Base-by-base conservation (phyloP, 345 rosid species). In the Camelina sativa region DNA sequence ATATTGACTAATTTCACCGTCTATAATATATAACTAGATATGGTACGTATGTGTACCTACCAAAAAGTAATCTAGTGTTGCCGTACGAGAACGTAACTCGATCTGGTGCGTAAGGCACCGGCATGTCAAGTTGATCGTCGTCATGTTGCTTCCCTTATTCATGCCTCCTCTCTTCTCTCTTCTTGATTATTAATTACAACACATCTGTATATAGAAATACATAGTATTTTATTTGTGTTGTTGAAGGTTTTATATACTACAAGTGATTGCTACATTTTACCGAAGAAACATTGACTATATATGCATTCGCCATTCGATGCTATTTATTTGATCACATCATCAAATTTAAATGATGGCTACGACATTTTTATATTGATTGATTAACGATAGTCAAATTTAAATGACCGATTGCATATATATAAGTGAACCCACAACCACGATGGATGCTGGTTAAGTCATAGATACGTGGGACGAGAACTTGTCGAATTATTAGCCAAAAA, bases 361-460 rank as follows among this genome's bases (percentile, higher is more conserved):
- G 32, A 44, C 6, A 13, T 43, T 4, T 8, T 30, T 56, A 55
- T 56, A 55, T n/a, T 40, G 41, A 11, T 10, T 54, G 17, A 23
- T 41, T 41, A 40, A 16, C 15, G 4, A 11, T 3, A 43, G 16
- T 13, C 43, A 40, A 43, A 13, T 5, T 43, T 4, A 43, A 34
- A 34, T 34, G 9, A 13, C 3, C 5, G 43, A 43, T 43, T 43
- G 6, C 48, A 41, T 41, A 43, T 15, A 43, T 44, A 34, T 6
- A 58, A 34, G 40, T 48, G 67, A 50, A 35, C 59, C 48, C 75
- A 60, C 51, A 60, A 61, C 48, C 67, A 60, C 51, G 67, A 61
- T 59, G 16, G 46, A 47, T 69, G 38, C 16, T 35, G 3, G 19
- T 69, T 44, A 2, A 19, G 23, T 67, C 61, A 52, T 28, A 11